Conservation (phyloP, 139 green algal genomes). For the Limnomonas spitsbergensis region DNA sequence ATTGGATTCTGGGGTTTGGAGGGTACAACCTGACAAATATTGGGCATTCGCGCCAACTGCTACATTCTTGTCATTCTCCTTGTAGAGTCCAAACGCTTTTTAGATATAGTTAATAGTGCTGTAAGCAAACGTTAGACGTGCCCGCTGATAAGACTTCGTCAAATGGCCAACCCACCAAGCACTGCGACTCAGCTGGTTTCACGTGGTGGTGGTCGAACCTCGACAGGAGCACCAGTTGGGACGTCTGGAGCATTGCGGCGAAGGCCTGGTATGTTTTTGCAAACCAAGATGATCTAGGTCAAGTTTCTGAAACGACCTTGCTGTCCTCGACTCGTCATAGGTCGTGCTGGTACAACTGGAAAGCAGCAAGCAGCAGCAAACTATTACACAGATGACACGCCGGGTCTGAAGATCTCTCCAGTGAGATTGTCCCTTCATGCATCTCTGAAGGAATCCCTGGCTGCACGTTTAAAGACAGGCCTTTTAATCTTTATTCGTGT, state of each 20-base stretch:
- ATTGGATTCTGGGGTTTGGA: no score
- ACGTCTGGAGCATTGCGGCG: slow-evolving; percentile 7
- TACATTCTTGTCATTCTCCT: no score
- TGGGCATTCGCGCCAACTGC: no score
- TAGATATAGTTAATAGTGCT: no score
- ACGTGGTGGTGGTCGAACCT: neutral
- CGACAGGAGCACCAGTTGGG: slow-evolving; percentile 22
- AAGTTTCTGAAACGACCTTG: neutral
- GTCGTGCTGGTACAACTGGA: neutral
- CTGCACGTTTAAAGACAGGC: neutral
- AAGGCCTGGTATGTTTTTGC: neutral
- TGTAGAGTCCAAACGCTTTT: no score
- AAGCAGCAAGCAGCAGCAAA: slow-evolving; percentile 46
- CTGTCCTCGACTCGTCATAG: neutral
- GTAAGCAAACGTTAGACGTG: no score
- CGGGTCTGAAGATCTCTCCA: slow-evolving; percentile 72
- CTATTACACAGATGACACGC: slow-evolving; percentile 77
- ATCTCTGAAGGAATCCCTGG: neutral
- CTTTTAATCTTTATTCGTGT: neutral
- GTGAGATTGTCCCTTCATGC: slow-evolving; percentile 32
- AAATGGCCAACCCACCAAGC: slow-evolving; percentile 2
- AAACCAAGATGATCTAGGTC: neutral
- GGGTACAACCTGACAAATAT: no score
- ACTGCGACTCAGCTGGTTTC: neutral
- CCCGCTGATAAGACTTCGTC: no score